Base-by-base conservation (phyloP, 164 flowering plant species). In the Kalanchoe fedtschenkoi region DNA sequence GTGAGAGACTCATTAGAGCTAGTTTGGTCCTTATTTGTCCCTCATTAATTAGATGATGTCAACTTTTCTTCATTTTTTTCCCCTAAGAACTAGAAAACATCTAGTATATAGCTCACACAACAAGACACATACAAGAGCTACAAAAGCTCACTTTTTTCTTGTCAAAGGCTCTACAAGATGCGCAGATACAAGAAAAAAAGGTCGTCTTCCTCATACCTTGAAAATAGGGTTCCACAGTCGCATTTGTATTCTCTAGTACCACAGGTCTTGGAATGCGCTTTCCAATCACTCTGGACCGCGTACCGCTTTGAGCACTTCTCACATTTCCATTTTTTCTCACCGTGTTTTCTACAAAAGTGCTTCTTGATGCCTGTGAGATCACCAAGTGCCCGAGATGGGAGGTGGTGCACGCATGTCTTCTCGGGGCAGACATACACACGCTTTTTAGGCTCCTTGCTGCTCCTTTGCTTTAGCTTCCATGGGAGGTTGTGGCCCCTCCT, bases 281-380 rank as follows among this genome's bases (percentile, higher is more conserved):
- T 91, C 89, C 92, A 85, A 62, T 91, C 98, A 0, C 96, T 89
- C 67, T 85, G 96, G 60, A 91, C 98, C 0, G 98, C 98, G 58
- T 91, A 91, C 16, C 84, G 69, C 78, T 91, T 91, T 0, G 89
- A 80, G 74, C 98, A 91, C 74, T 89, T 91, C 53, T 87, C 95
- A 26, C 98, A 91, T 84, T 91, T 91, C 98, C 98, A 91, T 74
- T 91, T 89, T 83, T 88, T 91, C 85, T 91, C 97, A 5, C 97
- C 97, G 39, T 91, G 97, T 65, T 91, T 91, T 66, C 97, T 46
- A 39, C 90, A 89, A 60, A 85, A 91, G 74, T 91, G 97, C 68
- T 91, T 91, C 74, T 91, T 91, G 35, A 91, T 88, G 2, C 97
- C 97, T 0, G 97, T 91, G 0, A 91, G 82, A 69, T 91, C 97